phyloP scores from a whole-genome alignment of 2,329 filamentous ascomycete genomes.

The Colletotrichum sp. region DNA sequence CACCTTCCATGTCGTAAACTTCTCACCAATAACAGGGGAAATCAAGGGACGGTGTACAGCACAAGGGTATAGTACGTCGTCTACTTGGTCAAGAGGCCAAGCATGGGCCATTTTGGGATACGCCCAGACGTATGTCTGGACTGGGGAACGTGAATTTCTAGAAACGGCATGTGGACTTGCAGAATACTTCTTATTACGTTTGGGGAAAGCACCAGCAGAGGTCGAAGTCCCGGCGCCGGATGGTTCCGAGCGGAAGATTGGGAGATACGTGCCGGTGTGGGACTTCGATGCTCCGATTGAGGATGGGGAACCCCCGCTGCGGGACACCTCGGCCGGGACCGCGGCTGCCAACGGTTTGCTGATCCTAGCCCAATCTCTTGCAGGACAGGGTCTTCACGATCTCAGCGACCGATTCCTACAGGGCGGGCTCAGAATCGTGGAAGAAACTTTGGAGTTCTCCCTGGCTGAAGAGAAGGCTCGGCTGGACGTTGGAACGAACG shows the following conservation, averaged over 20 bases:
- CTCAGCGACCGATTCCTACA: background rate
- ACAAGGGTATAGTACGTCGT: conserved; percentile 48
- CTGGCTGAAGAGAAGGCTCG: background rate
- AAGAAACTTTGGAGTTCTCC: background rate
- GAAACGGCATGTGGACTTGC: conserved; percentile 28
- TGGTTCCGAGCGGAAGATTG: conserved; percentile 34
- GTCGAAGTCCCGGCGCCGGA: background rate
- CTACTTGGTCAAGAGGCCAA: conserved; percentile 54
- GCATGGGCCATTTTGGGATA: conserved; percentile 55
- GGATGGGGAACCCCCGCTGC: conserved; percentile 16
- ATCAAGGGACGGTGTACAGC: conserved; percentile 35
- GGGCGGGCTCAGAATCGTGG: background rate
- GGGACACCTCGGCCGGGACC: conserved; percentile 35
- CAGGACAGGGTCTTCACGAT: background rate
- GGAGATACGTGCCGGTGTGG: conserved; percentile 29
- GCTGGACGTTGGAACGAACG: background rate
- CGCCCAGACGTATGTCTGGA: conserved; percentile 52
- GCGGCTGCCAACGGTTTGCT: conserved; percentile 46
- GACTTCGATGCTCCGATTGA: conserved; percentile 49
- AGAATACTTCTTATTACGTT: background rate
- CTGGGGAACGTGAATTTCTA: conserved; percentile 43
- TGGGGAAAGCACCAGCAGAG: background rate
- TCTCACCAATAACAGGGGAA: background rate
- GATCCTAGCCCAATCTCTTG: conserved; percentile 37
- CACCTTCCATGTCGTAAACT: background rate